A percentile compares a stretch with the other conserved stretches of the same genome.
phyloP scores from a whole-genome alignment of 73 alveolate species.

The Paraurostyla sp. region DNA sequence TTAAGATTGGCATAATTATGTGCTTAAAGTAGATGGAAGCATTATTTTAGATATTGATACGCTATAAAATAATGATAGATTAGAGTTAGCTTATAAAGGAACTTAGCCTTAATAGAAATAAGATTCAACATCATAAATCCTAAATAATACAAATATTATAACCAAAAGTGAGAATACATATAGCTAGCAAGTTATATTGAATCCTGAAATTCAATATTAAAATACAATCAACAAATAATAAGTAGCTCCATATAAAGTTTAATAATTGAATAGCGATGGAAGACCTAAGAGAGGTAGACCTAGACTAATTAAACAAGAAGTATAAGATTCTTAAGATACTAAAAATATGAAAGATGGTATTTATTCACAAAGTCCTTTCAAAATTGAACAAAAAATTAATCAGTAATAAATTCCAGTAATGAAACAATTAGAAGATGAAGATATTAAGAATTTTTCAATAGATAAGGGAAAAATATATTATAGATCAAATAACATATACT shows the following conservation, averaged over 20 bases:
- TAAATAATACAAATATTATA: background rate
- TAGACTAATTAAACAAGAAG: conserved; percentile 12
- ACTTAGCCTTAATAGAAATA: background rate
- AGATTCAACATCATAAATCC: background rate
- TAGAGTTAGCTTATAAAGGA: background rate
- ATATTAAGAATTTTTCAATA: background rate
- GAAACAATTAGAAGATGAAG: background rate
- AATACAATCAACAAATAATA: background rate
- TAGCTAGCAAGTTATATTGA: too few species aligned
- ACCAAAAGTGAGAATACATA: background rate
- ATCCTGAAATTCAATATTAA: background rate
- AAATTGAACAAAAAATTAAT: background rate
- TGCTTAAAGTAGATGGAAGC: conserved; percentile 8
- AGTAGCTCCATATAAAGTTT: background rate
- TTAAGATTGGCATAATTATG: background rate
- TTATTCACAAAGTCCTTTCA: too few species aligned
- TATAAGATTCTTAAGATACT: too few species aligned
- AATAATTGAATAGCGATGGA: background rate
- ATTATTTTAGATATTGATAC: background rate
- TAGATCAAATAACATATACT: background rate
- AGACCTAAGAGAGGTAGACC: conserved; percentile 49
- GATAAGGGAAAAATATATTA: background rate
- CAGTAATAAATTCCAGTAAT: background rate
- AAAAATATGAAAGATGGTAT: too few species aligned
- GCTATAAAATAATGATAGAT: conserved; percentile 3